Evolutionary conservation across 1,139 yeast species (phyloP).

Genomic region (Citeromyces hawaiiensis): DNA sequence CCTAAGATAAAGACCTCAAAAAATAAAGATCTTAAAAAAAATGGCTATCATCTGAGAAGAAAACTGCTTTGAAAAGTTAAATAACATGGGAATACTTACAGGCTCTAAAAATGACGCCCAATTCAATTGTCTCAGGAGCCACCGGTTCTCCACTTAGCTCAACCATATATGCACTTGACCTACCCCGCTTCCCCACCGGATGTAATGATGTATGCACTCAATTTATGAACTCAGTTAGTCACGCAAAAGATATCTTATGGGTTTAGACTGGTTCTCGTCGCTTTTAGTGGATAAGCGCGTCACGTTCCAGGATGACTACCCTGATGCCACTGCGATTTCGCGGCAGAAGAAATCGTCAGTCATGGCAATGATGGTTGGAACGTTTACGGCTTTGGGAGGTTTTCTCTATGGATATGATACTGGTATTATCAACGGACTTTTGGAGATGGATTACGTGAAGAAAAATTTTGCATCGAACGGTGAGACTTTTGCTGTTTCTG

Average conservation of each 20-base stretch:
- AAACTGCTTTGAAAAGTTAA: no score
- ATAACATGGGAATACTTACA: no score
- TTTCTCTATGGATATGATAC: conserved; percentile 79
- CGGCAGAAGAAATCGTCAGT: conserved; percentile 29
- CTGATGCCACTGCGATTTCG: conserved; percentile 1
- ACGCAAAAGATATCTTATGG: not conserved
- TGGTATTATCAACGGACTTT: conserved; percentile 59
- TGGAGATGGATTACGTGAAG: conserved; percentile 57
- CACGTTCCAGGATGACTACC: conserved; percentile 2
- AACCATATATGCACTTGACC: not conserved
- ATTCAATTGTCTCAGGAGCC: no score
- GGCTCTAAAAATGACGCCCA: no score
- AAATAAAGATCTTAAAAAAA: no score
- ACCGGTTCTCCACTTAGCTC: no score
- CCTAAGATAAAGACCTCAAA: no score
- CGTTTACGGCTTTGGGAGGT: conserved; percentile 73
- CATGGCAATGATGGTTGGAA: conserved; percentile 55
- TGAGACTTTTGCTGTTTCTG: conserved; percentile 36
- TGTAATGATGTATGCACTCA: not conserved
- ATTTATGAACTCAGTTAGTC: not conserved
- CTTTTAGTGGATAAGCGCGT: conserved; percentile 1
- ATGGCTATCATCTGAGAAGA: no score
- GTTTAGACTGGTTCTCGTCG: conserved; percentile 2
- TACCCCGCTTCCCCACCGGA: conserved; percentile 1
- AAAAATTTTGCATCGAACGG: conserved; percentile 35